Evolutionary conservation across 2,329 filamentous ascomycete genomes (phyloP).

Genomic region (Bipolaris sorokiniana): DNA sequence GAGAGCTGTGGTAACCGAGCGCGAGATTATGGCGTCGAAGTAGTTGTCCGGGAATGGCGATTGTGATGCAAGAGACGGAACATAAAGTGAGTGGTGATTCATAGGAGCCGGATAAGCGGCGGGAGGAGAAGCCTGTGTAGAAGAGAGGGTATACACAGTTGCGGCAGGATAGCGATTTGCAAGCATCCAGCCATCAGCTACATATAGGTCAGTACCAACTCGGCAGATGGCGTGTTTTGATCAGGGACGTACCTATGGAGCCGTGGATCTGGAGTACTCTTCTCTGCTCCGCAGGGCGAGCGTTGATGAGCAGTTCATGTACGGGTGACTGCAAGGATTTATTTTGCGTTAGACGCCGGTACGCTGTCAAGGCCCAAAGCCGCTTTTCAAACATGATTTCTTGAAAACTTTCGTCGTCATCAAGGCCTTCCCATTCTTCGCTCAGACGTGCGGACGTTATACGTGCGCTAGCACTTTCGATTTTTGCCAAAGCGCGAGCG

Average conservation of each 20-base stretch:
- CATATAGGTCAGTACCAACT: slow-evolving; percentile 11
- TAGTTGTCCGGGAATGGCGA: slow-evolving; percentile 36
- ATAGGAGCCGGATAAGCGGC: slow-evolving; percentile 34
- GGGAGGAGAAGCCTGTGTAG: slow-evolving; percentile 25
- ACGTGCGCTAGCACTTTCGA: slow-evolving; percentile 34
- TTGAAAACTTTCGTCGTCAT: slow-evolving; percentile 34
- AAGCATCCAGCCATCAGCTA: slow-evolving; percentile 37
- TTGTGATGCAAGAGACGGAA: slow-evolving; percentile 28
- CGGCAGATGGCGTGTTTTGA: neutral
- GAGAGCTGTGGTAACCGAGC: slow-evolving; percentile 30
- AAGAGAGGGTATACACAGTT: slow-evolving; percentile 35
- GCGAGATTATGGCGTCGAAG: slow-evolving; percentile 36
- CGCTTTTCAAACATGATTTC: slow-evolving; percentile 38
- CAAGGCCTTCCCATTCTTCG: slow-evolving; percentile 38
- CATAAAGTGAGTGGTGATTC: slow-evolving; percentile 37
- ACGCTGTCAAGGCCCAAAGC: slow-evolving; percentile 37
- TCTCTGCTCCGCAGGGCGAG: slow-evolving; percentile 31
- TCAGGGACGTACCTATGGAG: slow-evolving; percentile 25
- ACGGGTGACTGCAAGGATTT: slow-evolving; percentile 36
- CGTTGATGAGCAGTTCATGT: slow-evolving; percentile 30
- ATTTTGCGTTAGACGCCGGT: slow-evolving; percentile 36
- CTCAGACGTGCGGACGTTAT: slow-evolving; percentile 34
- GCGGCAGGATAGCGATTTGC: slow-evolving; percentile 33
- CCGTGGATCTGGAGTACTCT: slow-evolving; percentile 34
- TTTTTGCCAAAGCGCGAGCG: slow-evolving; percentile 33